phyloP scores from a whole-genome alignment of 257 asterid species.

The Solanum megistacrolobum region DNA sequence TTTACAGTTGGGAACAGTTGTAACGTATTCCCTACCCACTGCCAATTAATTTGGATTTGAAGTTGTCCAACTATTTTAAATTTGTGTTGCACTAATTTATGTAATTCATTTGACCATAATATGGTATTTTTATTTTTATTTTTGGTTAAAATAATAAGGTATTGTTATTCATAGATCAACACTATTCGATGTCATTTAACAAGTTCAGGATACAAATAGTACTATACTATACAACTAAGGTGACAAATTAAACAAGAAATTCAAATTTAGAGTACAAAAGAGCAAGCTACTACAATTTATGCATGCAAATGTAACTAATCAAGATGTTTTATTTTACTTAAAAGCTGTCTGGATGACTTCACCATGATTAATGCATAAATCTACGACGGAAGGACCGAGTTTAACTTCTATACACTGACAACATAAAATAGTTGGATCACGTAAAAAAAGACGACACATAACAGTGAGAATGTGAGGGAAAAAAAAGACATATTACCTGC shows the following conservation, averaged over 20 bases:
- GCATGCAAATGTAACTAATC: not conserved
- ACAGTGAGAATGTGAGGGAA: not conserved
- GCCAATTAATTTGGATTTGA: not conserved
- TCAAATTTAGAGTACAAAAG: not conserved
- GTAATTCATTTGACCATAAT: not conserved
- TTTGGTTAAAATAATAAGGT: not conserved
- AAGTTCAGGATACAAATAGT: not conserved
- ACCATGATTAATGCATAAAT: not conserved
- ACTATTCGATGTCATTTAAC: not conserved
- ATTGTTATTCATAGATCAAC: not conserved
- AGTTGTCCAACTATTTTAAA: not conserved
- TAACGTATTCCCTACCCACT: not conserved
- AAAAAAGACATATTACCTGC: not conserved
- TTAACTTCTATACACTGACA: not conserved
- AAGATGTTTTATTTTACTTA: not conserved
- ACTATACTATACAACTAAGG: not conserved
- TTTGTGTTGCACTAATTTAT: not conserved
- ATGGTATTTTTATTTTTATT: not conserved
- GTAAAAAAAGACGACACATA: not conserved
- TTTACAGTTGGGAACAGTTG: not conserved
- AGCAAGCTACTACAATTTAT: not conserved
- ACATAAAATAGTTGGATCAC: not conserved
- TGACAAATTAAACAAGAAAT: not conserved
- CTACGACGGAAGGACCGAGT: not conserved
- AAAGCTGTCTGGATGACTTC: not conserved